Evolutionary conservation across 2,329 filamentous ascomycete species (phyloP), one percentile per base, ranked within the genome.

Genomic region (Clarireedia homoeocarpa): DNA sequence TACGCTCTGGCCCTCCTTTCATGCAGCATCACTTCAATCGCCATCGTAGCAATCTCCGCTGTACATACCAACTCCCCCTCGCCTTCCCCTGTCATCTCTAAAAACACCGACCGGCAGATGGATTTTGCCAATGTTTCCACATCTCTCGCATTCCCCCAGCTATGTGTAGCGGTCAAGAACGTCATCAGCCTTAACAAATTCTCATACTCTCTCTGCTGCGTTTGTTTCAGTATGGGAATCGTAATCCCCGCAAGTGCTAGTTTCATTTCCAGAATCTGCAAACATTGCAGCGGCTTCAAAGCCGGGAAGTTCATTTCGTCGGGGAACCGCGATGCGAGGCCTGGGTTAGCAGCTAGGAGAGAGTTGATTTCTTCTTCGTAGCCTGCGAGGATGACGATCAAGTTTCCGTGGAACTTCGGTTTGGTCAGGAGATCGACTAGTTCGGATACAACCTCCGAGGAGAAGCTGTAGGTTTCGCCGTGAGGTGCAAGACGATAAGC

Each of bases 401-500:
- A 61, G 58, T 79, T 81, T 30, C 71, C 61, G 0, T 66, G 63
- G 61, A 73, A 82, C 49, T 70, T 72, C 0, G 73, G 72, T 48
- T 78, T 56, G 70, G 76, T 57, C 63, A 75, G 14, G 70, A 71
- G 7, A 70, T 74, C 49, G 69, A 73, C 61, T 83, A 90, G 79
- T 86, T 89, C 82, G 75, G 88, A 65, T 83, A 90, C 72, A 82
- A 85, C 59, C 88, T 90, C 81, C 84, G 67, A 40, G 89, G 84
- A 0, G 81, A 81, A 0, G 82, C 82, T 0, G 86, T 89, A 45
- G 75, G 79, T 52, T 88, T 83, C 0, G 81, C 66, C 0, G 88
- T 55, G 46, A 0, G 53, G 39, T 3, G 53, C 38, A n/a, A 55
- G 27, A 14, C 51, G 53, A 30, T 55, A 55, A 0, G 53, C 53